phyloP scores from a whole-genome alignment of 257 asterid genomes.

The Nicotiana knightiana region DNA sequence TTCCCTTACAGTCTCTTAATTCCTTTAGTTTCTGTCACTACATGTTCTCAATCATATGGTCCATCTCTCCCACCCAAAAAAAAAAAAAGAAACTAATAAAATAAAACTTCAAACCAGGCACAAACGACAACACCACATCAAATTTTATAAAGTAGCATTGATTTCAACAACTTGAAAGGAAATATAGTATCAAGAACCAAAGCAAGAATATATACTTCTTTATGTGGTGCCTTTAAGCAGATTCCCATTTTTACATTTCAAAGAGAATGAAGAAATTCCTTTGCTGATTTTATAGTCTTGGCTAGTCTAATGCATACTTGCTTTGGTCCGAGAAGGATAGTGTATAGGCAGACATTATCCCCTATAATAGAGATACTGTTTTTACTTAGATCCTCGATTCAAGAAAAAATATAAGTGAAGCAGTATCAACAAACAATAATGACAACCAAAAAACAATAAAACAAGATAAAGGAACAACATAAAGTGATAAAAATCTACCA shows the following conservation, averaged over 20 bases:
- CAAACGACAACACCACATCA: background rate
- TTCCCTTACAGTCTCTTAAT: background rate
- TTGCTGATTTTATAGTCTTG: background rate
- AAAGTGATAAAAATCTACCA: no score
- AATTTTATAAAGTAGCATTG: background rate
- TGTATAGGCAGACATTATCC: no score
- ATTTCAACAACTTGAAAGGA: conserved; percentile 14
- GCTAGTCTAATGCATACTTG: background rate
- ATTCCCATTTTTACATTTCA: background rate
- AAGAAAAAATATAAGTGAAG: no score
- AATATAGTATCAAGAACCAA: conserved; percentile 7
- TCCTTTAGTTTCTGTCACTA: background rate
- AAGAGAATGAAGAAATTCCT: background rate
- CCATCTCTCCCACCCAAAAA: background rate
- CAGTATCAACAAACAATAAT: no score
- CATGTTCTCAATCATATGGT: background rate
- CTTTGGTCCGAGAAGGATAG: background rate
- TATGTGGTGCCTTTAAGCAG: conserved; percentile 11
- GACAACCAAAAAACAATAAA: no score
- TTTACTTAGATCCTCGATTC: no score
- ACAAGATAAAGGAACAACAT: no score
- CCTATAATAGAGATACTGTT: accelerated
- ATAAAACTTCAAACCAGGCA: background rate
- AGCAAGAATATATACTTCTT: conserved; percentile 25
- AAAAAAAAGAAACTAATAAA: background rate